phyloP scores from a whole-genome alignment of 2,329 filamentous ascomycete genomes.

The Ophiostoma quercus region DNA sequence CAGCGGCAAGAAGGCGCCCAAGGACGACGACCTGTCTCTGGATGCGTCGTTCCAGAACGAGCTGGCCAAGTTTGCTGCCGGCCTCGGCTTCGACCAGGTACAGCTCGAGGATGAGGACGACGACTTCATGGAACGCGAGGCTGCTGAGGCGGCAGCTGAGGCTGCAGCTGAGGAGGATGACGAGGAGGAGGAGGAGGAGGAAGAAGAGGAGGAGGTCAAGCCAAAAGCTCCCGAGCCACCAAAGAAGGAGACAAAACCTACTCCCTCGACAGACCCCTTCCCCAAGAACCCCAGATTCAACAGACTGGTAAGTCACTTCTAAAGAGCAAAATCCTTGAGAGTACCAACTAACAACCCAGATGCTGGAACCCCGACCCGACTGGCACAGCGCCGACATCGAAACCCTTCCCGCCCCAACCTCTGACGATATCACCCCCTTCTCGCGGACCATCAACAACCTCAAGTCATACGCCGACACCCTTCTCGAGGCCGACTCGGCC shows the following conservation, averaged over 20 bases:
- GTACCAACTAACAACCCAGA: conserved; percentile 34
- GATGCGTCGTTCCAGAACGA: conserved; percentile 42
- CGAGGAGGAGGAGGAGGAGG: conserved; percentile 34
- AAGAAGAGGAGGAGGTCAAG: conserved; percentile 36
- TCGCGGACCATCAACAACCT: conserved; percentile 45
- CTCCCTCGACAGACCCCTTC: conserved; percentile 20
- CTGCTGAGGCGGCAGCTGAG: conserved; percentile 29
- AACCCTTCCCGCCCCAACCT: conserved; percentile 41
- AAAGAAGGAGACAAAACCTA: conserved; percentile 31
- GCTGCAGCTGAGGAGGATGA: conserved; percentile 38
- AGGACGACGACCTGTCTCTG: conserved; percentile 26
- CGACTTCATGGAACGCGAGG: conserved; percentile 30
- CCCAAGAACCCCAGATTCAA: conserved; percentile 29
- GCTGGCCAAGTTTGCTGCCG: conserved; percentile 48
- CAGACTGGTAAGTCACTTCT: conserved; percentile 39
- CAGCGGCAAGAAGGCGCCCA: conserved; percentile 29
- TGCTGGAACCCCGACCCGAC: conserved; percentile 53
- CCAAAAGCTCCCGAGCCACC: conserved; percentile 33
- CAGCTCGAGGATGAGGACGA: conserved; percentile 39
- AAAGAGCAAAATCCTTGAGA: not conserved
- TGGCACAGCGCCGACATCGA: conserved; percentile 48
- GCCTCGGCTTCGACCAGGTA: conserved; percentile 45
- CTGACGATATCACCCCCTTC: conserved; percentile 44
- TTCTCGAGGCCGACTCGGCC: conserved; percentile 73
- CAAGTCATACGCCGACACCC: conserved; percentile 64